phyloP scores from a whole-genome alignment of 768 basidiomycete species.

The Boletus fagicola region DNA sequence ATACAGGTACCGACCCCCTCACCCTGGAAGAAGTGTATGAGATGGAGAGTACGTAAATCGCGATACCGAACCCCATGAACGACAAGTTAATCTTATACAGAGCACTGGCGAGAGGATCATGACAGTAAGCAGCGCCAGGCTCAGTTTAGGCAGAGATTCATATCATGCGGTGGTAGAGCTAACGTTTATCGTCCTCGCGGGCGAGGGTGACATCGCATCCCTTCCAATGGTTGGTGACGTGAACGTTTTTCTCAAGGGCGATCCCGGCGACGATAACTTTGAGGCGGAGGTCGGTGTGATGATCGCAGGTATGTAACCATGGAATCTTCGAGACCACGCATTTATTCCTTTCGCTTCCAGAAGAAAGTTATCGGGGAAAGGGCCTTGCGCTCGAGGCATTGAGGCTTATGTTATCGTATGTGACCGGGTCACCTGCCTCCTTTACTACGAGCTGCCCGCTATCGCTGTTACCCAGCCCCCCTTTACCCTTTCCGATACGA shows the following conservation, averaged over 20 bases:
- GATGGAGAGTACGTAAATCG: conserved; percentile 73
- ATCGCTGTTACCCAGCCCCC: conserved; percentile 24
- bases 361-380: conserved; percentile 62
- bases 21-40: conserved; percentile 78
- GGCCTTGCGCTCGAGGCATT: conserved; percentile 66
- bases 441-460: conserved; percentile 13
- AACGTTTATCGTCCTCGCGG: conserved; percentile 83
- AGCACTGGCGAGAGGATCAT: conserved; percentile 80
- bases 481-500: conserved; percentile 43
- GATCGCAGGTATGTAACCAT: conserved; percentile 67
- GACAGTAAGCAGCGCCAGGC: conserved; percentile 53
- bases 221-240: conserved; percentile 87
- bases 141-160: neutral
- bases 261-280: conserved; percentile 41
- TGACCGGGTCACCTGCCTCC: conserved; percentile 43
- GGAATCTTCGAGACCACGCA: neutral
- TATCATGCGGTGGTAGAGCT: conserved; percentile 49
- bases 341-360: conserved; percentile 36
- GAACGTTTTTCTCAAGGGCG: conserved; percentile 79
- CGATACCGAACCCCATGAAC: neutral
- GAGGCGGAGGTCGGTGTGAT: conserved; percentile 90
- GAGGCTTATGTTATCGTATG: conserved; percentile 66
- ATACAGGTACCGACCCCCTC: conserved; percentile 85
- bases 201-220: conserved; percentile 30
- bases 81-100: conserved; percentile 37